Evolutionary conservation across 768 basidiomycete genomes (phyloP).

Genomic region (Termitomyces sp.): DNA sequence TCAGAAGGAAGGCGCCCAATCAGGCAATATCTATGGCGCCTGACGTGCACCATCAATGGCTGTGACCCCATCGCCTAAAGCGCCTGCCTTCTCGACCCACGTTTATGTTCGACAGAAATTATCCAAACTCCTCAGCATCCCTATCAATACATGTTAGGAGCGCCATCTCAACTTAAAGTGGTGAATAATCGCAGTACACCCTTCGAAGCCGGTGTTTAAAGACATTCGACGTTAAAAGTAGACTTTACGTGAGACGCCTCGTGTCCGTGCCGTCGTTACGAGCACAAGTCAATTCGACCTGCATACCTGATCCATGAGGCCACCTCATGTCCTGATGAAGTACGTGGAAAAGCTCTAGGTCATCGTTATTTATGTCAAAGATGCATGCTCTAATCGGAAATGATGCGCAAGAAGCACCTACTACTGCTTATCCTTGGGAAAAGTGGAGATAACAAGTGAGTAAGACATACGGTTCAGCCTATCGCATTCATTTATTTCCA

Average conservation of each 20-base stretch:
- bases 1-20: background rate
- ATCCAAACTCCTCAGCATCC: background rate
- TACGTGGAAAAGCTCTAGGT: background rate
- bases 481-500: background rate
- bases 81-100: background rate
- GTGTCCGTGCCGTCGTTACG: background rate
- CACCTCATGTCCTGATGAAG: background rate
- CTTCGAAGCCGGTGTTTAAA: background rate
- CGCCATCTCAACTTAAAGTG: background rate
- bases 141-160: background rate
- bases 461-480: background rate
- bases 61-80: background rate
- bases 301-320: background rate
- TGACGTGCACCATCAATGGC: background rate
- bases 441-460: background rate
- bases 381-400: background rate
- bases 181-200: background rate
- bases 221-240: background rate
- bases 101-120: background rate
- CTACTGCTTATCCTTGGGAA: background rate
- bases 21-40: background rate
- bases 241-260: background rate
- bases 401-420: background rate
- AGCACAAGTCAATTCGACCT: background rate
- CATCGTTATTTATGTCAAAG: background rate